Evolutionary conservation across 2,329 filamentous ascomycete species (phyloP), one percentile per base, ranked within the genome.

Genomic region (Fusarium tricinctum): DNA sequence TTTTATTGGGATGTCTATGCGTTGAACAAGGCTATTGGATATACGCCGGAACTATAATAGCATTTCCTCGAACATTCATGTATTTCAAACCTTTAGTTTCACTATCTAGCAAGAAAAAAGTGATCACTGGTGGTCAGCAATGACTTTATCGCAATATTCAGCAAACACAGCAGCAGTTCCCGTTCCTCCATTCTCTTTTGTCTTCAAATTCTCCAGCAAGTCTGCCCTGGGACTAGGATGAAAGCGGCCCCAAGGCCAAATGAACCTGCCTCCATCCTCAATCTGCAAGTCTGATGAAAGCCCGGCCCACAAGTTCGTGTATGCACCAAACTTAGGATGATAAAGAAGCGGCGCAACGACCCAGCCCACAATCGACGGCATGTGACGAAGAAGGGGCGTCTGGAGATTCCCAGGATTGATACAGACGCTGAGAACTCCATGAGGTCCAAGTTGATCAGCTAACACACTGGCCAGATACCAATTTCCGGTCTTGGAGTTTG

Each of bases 1-100:
- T 80, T 78, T 56, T 79, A 80, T 44, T 79, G 78, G 78, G 75
- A 80, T 58, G 76, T 79, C 3, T 56, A 74, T 7, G 59, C 61
- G 17, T 4, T 73, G 17, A 75, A 73, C 47, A 60, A 60, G 28
- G 69, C 70, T 8, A 50, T 75, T 32, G 69, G 61, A 4, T 54
- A 73, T 23, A 67, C 43, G 8, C 63, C 66, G 4, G 63, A 56
- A 12, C 1, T 48, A 2, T 59, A 23, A 35, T 17, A 30, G 28
- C 28, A 10, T 10, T 12, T 30, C 28, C 5, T 13, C 28, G 13
- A 13, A 22, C 4, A n/a, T 23, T 12, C 15, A 26, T 22, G 12
- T 12, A 38, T n/a, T 19, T 7, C 20, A 22, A 10, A 23, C 1
- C n/a, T 22, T 20, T 22, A n/a, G 3, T 6, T 35, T 14, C 19